A percentile compares a stretch with the other conserved stretches of the same genome.
phyloP scores from a whole-genome alignment of 139 green algal species.

The Haematococcus lacustris region DNA sequence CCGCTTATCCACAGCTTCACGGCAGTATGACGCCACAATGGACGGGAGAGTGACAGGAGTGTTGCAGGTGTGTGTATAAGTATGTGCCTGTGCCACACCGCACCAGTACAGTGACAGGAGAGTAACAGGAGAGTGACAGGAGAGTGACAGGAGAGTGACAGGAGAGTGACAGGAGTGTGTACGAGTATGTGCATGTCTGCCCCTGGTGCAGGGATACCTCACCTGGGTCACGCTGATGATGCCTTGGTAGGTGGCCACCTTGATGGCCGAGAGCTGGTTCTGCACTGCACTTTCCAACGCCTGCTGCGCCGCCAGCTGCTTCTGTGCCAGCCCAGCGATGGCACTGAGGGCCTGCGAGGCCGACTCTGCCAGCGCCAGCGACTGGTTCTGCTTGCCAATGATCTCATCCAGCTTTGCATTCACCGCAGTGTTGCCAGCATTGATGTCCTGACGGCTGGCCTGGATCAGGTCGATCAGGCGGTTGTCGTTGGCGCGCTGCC shows the following conservation, averaged over 20 bases:
- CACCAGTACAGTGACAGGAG: too few relatives aligned
- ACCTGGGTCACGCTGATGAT: constrained; percentile 31
- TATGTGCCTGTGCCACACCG: too few relatives aligned
- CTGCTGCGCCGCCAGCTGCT: constrained; percentile 40
- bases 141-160: too few relatives aligned
- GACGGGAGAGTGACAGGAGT: too few relatives aligned
- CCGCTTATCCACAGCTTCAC: too few relatives aligned
- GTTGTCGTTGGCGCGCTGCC: constrained; percentile 44
- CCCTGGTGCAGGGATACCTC: too few relatives aligned
- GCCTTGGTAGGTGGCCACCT: constrained; percentile 42
- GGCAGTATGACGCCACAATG: too few relatives aligned
- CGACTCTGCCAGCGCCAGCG: constrained; percentile 25
- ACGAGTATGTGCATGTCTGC: too few relatives aligned
- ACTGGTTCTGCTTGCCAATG: constrained; percentile 48
- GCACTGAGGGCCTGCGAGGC: constrained; percentile 32
- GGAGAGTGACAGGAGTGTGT: too few relatives aligned
- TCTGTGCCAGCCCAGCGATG: constrained; percentile 21
- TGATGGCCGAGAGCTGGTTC: constrained; percentile 53
- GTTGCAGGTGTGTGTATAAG: too few relatives aligned
- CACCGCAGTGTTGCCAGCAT: constrained; percentile 34
- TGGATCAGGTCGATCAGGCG: constrained; percentile 55
- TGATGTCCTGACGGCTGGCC: constrained; percentile 50
- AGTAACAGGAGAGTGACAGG: too few relatives aligned
- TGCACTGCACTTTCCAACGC: constrained; percentile 40
- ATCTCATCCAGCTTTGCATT: constrained; percentile 54